Evolutionary conservation across 176 grass and related monocot genomes (phyloP).

Genomic region (Luzula sylvatica): DNA sequence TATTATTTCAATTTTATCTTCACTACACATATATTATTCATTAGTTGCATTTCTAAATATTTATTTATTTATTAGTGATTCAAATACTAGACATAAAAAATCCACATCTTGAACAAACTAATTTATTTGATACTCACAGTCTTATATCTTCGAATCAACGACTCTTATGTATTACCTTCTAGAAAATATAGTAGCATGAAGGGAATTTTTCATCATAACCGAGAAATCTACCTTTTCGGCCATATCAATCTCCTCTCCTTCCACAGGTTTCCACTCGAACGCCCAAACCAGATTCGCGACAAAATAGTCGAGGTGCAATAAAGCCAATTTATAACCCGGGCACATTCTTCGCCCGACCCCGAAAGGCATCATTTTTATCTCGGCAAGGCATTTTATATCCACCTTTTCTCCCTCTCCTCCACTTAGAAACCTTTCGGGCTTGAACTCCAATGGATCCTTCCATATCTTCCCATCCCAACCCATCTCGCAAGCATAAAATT

Average conservation of each 20-base stretch:
- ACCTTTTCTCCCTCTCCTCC: constrained; percentile 32
- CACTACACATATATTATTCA: no score
- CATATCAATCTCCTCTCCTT: constrained; percentile 25
- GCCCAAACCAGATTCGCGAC: constrained; percentile 29
- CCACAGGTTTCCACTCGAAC: constrained; percentile 26
- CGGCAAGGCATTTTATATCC: constrained; percentile 31
- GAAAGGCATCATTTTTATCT: no score
- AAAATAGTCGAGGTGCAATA: no score
- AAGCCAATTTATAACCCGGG: constrained; percentile 25
- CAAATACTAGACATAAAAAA: no score
- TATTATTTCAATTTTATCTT: background rate
- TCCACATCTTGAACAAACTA: no score
- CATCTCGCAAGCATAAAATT: constrained; percentile 36
- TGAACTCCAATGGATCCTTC: no score
- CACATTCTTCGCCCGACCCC: constrained; percentile 54
- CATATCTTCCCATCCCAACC: constrained; percentile 30
- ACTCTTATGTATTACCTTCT: no score
- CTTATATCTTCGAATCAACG: no score
- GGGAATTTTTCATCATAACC: constrained; percentile 25
- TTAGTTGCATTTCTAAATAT: no score
- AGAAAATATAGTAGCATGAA: constrained; percentile 11
- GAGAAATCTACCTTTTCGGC: constrained; percentile 20
- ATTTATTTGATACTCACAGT: no score
- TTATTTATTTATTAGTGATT: no score
- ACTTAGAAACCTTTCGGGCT: constrained; percentile 61